Evolutionary conservation across 345 rosid genomes (phyloP).

Genomic region (Eucalyptus fibrosa): DNA sequence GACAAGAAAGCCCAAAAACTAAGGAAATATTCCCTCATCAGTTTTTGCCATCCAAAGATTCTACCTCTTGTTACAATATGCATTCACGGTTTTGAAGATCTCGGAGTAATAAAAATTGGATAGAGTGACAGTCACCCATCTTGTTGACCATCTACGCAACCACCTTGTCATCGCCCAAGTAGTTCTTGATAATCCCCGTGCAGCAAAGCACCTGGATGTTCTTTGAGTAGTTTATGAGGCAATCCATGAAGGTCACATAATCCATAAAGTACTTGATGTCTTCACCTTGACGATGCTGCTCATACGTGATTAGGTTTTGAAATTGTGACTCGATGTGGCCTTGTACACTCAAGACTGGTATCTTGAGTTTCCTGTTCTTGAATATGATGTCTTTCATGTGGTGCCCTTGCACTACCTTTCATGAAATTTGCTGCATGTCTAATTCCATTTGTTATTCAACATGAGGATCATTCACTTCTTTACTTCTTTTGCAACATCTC

Average conservation of each 20-base stretch:
- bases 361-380: background rate
- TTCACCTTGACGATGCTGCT: background rate
- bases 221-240: background rate
- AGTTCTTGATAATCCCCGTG: accelerated
- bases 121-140: background rate
- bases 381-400: background rate
- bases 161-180: background rate
- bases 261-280: background rate
- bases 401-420: background rate
- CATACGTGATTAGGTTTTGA: background rate
- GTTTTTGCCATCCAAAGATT: background rate
- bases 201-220: accelerated
- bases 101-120: too few relatives aligned
- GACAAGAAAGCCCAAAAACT: background rate
- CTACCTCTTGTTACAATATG: too few relatives aligned
- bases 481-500: background rate
- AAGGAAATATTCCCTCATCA: too few relatives aligned
- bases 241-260: background rate
- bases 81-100: too few relatives aligned
- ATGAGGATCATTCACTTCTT: too few relatives aligned
- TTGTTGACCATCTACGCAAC: background rate
- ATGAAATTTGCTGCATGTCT: too few relatives aligned
- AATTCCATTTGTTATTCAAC: too few relatives aligned
- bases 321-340: background rate
- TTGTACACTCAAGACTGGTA: background rate